Percentiles rank a stretch among this genome's conserved stretches.
These are phyloP conservation scores for Malus fusca DNA, from an alignment of 306 rosid genomes.

Conservation along the genomic window DNA sequence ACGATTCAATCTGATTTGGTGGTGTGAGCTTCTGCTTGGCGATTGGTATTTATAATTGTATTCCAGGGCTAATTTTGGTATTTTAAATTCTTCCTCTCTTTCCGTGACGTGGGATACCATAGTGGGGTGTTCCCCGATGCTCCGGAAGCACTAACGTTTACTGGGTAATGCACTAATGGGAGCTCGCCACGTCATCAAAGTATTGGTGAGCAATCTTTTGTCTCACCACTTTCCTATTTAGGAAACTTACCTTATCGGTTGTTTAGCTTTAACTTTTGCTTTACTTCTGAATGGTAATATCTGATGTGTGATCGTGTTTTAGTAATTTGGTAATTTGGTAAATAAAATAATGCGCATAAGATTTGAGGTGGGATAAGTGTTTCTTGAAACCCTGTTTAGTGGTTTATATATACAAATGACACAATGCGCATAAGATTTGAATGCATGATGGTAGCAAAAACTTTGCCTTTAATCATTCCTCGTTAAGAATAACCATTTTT, in stretches of 20 bases:
- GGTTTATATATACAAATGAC: no score
- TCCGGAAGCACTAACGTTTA: neutral
- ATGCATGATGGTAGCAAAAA: no score
- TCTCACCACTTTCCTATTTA: neutral
- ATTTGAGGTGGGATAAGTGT: no score
- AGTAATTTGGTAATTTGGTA: no score
- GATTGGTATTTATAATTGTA: neutral
- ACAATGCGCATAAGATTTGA: no score
- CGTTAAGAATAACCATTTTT: no score
- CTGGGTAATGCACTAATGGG: neutral
- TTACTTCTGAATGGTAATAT: neutral
- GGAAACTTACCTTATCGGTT: neutral
- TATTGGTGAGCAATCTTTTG: neutral
- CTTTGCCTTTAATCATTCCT: no score
- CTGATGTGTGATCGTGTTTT: neutral
- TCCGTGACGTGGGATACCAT: neutral
- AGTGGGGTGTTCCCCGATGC: neutral
- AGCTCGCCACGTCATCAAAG: neutral
- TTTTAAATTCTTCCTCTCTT: neutral
- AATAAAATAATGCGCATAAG: no score
- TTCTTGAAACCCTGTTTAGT: no score
- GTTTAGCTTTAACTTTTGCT: neutral
- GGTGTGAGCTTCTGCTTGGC: neutral
- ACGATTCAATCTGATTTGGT: neutral
- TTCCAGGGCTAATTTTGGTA: neutral